Evolutionary conservation across 495 filamentous ascomycete genomes (phyloP).

Genomic region (Pseudoneurospora amorphoporcata): DNA sequence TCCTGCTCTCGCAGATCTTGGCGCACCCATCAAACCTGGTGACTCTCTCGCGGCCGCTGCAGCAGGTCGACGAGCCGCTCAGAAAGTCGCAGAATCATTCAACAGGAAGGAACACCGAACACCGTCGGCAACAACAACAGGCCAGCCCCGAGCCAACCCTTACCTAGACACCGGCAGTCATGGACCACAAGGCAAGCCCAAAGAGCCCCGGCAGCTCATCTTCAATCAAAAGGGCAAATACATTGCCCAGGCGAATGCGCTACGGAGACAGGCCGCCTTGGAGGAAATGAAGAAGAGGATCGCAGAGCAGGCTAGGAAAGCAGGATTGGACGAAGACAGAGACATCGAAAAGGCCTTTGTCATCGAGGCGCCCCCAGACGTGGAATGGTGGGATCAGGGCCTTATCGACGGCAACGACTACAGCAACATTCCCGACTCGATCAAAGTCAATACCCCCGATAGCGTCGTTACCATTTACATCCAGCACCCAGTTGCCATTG

Average conservation of each 20-base stretch:
- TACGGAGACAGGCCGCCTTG: conserved; percentile 75
- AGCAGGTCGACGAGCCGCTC: conserved; percentile 18
- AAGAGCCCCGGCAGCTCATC: conserved; percentile 61
- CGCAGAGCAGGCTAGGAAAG: conserved; percentile 71
- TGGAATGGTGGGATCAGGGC: conserved; percentile 98
- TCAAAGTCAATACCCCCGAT: conserved; percentile 70
- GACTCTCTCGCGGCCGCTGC: conserved; percentile 10
- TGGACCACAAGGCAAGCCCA: conserved; percentile 48
- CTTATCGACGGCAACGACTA: conserved; percentile 68
- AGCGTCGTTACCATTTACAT: conserved; percentile 81
- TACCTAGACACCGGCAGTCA: conserved; percentile 73
- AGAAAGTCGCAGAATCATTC: conserved; percentile 4
- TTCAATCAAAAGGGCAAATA: conserved; percentile 98
- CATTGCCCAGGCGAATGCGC: conserved; percentile 80
- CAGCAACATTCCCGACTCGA: conserved; percentile 48
- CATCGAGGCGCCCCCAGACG: conserved; percentile 71
- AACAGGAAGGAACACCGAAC: conserved; percentile 23
- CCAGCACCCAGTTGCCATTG: conserved; percentile 86
- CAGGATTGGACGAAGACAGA: conserved; percentile 81
- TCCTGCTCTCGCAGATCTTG: conserved; percentile 71
- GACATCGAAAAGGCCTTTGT: conserved; percentile 82
- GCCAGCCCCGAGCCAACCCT: conserved; percentile 52
- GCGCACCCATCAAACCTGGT: conserved; percentile 46
- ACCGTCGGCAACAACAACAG: conserved; percentile 21
- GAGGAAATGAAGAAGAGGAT: conserved; percentile 93